Evolutionary conservation across 2,329 filamentous ascomycete species (phyloP).

Genomic region (Scedosporium minutisporum): DNA sequence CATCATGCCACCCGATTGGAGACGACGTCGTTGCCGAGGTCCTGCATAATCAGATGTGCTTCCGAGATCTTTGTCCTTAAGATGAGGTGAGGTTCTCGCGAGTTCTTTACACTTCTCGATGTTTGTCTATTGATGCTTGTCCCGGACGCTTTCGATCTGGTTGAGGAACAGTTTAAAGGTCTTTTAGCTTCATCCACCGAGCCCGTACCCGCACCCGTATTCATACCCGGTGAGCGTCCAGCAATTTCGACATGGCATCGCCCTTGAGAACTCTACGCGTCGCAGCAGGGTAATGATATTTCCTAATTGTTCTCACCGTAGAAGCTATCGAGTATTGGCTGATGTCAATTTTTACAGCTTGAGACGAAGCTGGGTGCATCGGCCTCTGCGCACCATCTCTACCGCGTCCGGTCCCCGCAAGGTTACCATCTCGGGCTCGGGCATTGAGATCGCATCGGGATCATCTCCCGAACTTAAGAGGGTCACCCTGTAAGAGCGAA

Average conservation of each 20-base stretch:
- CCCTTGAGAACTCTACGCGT: neutral
- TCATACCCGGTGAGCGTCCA: too few species aligned
- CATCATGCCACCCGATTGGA: too few species aligned
- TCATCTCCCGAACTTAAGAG: neutral
- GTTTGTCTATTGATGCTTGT: too few species aligned
- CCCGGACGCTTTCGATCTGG: too few species aligned
- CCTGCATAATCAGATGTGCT: too few species aligned
- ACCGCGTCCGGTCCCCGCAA: neutral
- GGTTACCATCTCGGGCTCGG: neutral
- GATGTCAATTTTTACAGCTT: neutral
- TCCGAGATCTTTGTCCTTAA: too few species aligned
- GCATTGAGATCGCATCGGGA: neutral
- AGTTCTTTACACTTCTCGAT: too few species aligned
- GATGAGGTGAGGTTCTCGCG: too few species aligned
- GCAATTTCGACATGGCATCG: neutral
- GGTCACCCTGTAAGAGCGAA: neutral
- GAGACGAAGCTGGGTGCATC: neutral
- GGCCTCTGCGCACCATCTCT: neutral
- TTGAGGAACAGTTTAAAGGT: too few species aligned
- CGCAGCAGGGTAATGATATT: neutral
- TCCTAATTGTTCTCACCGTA: neutral
- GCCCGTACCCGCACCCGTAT: too few species aligned
- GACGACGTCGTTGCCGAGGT: too few species aligned
- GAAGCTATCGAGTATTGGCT: neutral
- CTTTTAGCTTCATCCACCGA: too few species aligned